Conservation (phyloP, 192 early-diverging fungal species). For the Mortierella hygrophila region DNA sequence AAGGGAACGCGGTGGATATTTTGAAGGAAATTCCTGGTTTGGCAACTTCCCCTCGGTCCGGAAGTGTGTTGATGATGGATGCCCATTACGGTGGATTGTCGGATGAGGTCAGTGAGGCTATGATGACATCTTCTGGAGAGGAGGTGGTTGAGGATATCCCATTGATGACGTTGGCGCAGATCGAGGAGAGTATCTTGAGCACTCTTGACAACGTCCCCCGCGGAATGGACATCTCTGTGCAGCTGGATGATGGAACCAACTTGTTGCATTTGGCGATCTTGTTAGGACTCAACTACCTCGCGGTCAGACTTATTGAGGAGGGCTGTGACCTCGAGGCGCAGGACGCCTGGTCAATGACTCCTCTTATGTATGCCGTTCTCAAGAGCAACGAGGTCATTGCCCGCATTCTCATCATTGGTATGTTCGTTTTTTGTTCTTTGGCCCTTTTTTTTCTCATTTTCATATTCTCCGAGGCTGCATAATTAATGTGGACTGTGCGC, state of each 20-base stretch:
- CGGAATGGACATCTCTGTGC: constrained; percentile 41
- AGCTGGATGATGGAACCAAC: constrained; percentile 49
- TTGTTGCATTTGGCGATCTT: constrained; percentile 39
- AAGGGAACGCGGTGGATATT: constrained; percentile 34
- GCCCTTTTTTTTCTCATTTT: constrained; percentile 2
- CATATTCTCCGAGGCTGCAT: not conserved
- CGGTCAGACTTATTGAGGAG: constrained; percentile 30
- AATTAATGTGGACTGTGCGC: not conserved
- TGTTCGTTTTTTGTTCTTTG: not conserved
- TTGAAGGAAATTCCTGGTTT: constrained; percentile 38
- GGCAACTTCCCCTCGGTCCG: constrained; percentile 19
- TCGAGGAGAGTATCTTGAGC: constrained; percentile 33
- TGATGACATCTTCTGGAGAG: not conserved
- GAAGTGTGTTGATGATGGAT: constrained; percentile 19
- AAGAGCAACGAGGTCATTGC: constrained; percentile 37
- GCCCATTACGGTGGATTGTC: no score
- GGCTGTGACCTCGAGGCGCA: constrained; percentile 44
- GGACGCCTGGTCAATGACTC: constrained; percentile 36
- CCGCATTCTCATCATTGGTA: constrained; percentile 33
- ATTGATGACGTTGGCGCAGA: constrained; percentile 19
- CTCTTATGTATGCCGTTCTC: constrained; percentile 41
- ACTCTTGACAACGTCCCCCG: constrained; percentile 24
- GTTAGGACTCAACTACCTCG: constrained; percentile 17
- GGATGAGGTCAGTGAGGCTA: not conserved
- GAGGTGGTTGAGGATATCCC: not conserved